Conservation (phyloP, 2,329 filamentous ascomycete species). For the Cryphonectria parasitica region DNA sequence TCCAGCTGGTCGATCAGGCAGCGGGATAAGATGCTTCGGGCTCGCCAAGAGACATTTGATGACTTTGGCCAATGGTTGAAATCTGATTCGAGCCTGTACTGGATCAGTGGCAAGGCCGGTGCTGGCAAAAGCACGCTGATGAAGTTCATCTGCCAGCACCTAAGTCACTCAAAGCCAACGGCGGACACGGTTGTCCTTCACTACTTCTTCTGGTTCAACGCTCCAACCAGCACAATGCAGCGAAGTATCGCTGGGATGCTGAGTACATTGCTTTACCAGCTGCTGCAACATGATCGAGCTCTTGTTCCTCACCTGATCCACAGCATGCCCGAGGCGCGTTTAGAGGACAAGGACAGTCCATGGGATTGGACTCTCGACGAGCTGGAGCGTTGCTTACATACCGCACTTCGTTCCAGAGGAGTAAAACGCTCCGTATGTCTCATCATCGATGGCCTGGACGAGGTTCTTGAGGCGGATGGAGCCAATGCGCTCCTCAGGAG, state of each 20-base stretch:
- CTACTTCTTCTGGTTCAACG: not conserved
- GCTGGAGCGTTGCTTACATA: not conserved
- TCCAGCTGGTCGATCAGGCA: not conserved
- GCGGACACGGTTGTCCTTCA: not conserved
- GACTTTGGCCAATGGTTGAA: conserved; percentile 11
- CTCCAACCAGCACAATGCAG: not conserved
- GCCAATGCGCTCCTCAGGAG: not conserved
- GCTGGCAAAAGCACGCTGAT: conserved; percentile 12
- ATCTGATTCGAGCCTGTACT: conserved; percentile 7
- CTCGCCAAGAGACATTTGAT: not conserved
- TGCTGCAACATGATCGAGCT: not conserved
- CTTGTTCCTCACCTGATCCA: not conserved
- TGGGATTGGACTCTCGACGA: not conserved
- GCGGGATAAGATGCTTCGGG: too few relatives aligned
- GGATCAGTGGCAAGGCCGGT: conserved; percentile 15
- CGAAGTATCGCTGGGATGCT: not conserved
- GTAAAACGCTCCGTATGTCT: not conserved
- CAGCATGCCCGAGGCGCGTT: not conserved
- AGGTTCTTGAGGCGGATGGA: not conserved
- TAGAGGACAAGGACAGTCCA: not conserved
- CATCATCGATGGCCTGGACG: not conserved
- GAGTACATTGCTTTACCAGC: not conserved
- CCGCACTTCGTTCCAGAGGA: not conserved
- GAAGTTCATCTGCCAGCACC: conserved; percentile 4
- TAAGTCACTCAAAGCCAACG: not conserved